A percentile compares a stretch with the other conserved stretches of the same genome.
Conservation (phyloP, 2,329 filamentous ascomycete genomes). For the Lachnellula arida region DNA sequence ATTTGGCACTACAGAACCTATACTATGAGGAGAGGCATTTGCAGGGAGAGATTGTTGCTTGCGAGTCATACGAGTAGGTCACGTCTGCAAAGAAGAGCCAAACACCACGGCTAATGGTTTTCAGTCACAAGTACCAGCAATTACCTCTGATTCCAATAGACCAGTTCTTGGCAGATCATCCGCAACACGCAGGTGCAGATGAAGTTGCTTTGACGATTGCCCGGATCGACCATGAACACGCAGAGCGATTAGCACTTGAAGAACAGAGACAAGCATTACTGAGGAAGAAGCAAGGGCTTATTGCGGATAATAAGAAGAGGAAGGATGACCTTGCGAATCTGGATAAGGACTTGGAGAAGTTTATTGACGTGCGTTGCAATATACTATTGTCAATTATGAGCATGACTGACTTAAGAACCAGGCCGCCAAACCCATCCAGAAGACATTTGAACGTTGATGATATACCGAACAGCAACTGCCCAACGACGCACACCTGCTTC, state of each 20-base stretch:
- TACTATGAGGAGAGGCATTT: slow-evolving; percentile 95
- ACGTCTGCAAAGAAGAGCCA: neutral
- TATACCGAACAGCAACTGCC: slow-evolving; percentile 6
- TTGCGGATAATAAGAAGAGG: slow-evolving; percentile 80
- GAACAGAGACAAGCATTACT: slow-evolving; percentile 74
- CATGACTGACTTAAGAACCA: slow-evolving; percentile 32
- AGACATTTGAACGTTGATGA: slow-evolving; percentile 70
- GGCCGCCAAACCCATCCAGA: slow-evolving; percentile 85
- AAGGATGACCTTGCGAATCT: slow-evolving; percentile 90
- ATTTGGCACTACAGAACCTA: slow-evolving; percentile 89
- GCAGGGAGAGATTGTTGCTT: slow-evolving; percentile 82
- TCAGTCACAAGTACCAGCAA: slow-evolving; percentile 79
- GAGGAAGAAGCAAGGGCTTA: slow-evolving; percentile 65
- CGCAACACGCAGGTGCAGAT: slow-evolving; percentile 66
- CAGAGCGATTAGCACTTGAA: slow-evolving; percentile 79
- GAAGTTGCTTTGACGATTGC: slow-evolving; percentile 84
- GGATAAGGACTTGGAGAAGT: slow-evolving; percentile 88
- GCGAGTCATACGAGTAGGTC: slow-evolving; percentile 84
- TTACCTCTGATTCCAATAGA: slow-evolving; percentile 80
- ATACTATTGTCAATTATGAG: neutral
- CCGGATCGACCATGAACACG: slow-evolving; percentile 85
- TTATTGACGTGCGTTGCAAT: slow-evolving; percentile 67
- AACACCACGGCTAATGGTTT: slow-evolving; percentile 13
- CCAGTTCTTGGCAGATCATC: slow-evolving; percentile 72
- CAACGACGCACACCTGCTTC: neutral